Evolutionary conservation across 805 yeast species (phyloP), one percentile per base, ranked within the genome.

Genomic region (Tetrapisispora nanseiensis): DNA sequence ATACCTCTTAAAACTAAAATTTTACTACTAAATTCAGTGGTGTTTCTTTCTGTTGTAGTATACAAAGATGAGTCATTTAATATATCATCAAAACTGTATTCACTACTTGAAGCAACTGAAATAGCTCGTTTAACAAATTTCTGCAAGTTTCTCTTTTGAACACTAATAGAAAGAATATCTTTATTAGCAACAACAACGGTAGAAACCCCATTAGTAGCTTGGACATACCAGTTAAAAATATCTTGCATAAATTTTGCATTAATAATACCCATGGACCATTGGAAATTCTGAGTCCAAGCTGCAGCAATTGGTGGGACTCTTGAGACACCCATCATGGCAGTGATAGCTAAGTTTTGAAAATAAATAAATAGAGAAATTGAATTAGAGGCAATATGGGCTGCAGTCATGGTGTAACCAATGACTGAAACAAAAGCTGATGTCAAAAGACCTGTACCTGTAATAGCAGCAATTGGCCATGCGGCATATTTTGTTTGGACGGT

Each of bases 371-470:
- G 69, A 1, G 97, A 85, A 58, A 90, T 81, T 15, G 95, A 82
- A 67, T 92, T 92, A 16, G 96, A 83, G n/a, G 97, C 95, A 57
- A 92, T 87, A 60, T 92, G 97, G 3, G 96, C 89, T 2, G 98
- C 95, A 1, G 97, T 90, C 46, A 80, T 78, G 16, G 92, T 80
- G 60, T 89, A 92, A 10, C 97, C 97, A 50, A 82, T 71, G 32
- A 87, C 78, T 0, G 95, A 85, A 28, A 86, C 78, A 43, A 86
- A 74, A 20, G 95, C 95, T 1, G 97, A 84, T 4, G 94, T 82
- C 36, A 87, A 61, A 38, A 92, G 74, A 46, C 97, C 97, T 35
- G 86, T 61, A 38, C 95, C 94, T 3, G 96, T 77, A 33, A 92
- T 74, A 19, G 86, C 89, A 4, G 96, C 97, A 51, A 92, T 82